Percentiles rank a stretch among this genome's conserved stretches.
Conservation (phyloP, 177 flowering plant genomes). For the Telopea speciosissima region DNA sequence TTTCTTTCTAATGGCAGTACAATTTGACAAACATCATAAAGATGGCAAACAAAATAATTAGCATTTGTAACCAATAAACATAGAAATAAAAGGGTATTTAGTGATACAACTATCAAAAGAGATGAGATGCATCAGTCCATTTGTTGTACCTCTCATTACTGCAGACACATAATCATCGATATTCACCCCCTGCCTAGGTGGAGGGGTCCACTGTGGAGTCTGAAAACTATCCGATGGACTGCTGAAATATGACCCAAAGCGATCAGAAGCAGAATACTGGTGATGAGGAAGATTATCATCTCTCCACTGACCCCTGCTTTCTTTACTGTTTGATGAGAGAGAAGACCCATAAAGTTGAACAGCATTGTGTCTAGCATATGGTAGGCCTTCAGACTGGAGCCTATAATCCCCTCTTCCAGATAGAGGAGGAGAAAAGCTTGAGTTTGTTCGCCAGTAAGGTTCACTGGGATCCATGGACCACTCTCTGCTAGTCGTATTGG, state of each 20-base stretch:
- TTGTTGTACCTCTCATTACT: conserved; percentile 46
- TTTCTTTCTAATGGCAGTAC: no score
- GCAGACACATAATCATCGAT: conserved; percentile 38
- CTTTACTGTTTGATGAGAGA: conserved; percentile 67
- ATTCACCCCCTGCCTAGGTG: conserved; percentile 50
- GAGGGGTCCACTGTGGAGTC: conserved; percentile 68
- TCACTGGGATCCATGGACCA: conserved; percentile 81
- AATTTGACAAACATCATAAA: no score
- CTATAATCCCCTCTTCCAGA: conserved; percentile 64
- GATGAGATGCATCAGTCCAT: not conserved
- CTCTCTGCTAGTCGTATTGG: conserved; percentile 57
- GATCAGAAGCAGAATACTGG: conserved; percentile 61
- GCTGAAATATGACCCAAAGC: conserved; percentile 48
- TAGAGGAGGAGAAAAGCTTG: conserved; percentile 87
- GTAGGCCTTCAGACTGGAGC: conserved; percentile 49
- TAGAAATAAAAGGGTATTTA: not conserved
- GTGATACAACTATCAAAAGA: not conserved
- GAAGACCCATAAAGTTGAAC: conserved; percentile 56
- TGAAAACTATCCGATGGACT: conserved; percentile 73
- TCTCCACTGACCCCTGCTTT: conserved; percentile 59
- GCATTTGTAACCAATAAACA: not conserved
- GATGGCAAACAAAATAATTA: no score
- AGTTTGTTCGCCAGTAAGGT: conserved; percentile 84
- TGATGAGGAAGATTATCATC: conserved; percentile 37
- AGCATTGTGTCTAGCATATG: conserved; percentile 44